Conservation (phyloP, 192 early-diverging fungal species). For the Coemansia sp. region DNA sequence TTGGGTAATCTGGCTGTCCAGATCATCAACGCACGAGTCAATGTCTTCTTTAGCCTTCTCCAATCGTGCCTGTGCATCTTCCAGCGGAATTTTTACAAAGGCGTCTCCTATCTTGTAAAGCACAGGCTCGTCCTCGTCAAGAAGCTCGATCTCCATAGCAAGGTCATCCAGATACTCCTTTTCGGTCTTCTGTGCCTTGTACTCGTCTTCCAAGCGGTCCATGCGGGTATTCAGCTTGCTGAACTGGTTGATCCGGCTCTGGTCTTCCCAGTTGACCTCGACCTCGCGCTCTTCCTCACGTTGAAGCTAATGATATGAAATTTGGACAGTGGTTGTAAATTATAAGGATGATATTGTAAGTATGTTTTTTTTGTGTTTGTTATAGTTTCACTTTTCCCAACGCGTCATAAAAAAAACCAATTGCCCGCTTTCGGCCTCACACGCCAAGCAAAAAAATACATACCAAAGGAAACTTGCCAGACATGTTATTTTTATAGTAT, state of each 20-base stretch:
- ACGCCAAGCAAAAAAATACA: neutral
- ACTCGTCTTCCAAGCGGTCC: slow-evolving; percentile 75
- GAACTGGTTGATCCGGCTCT: slow-evolving; percentile 93
- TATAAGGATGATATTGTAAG: neutral
- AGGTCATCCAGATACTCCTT: slow-evolving; percentile 95
- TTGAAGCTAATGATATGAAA: slow-evolving; percentile 32
- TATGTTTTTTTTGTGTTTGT: neutral
- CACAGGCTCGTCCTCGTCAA: slow-evolving; percentile 85
- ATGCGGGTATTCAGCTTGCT: slow-evolving; percentile 78
- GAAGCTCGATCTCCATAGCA: slow-evolving; percentile 83
- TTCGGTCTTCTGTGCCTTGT: slow-evolving; percentile 83
- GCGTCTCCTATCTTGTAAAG: slow-evolving; percentile 86
- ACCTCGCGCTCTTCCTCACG: slow-evolving; percentile 81
- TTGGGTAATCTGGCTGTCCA: slow-evolving; percentile 65
- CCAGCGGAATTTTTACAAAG: slow-evolving; percentile 76
- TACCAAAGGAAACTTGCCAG: slow-evolving; percentile 33
- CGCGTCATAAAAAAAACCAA: neutral
- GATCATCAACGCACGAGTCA: slow-evolving; percentile 59
- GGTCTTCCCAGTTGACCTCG: slow-evolving; percentile 97
- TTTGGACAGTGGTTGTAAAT: neutral
- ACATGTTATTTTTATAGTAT: slow-evolving; percentile 11
- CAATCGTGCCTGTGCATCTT: slow-evolving; percentile 71
- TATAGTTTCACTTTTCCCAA: neutral
- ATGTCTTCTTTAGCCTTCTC: slow-evolving; percentile 64
- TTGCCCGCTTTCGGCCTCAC: neutral